Base-by-base conservation (phyloP, 257 asterid species). In the Gentiana straminea region DNA sequence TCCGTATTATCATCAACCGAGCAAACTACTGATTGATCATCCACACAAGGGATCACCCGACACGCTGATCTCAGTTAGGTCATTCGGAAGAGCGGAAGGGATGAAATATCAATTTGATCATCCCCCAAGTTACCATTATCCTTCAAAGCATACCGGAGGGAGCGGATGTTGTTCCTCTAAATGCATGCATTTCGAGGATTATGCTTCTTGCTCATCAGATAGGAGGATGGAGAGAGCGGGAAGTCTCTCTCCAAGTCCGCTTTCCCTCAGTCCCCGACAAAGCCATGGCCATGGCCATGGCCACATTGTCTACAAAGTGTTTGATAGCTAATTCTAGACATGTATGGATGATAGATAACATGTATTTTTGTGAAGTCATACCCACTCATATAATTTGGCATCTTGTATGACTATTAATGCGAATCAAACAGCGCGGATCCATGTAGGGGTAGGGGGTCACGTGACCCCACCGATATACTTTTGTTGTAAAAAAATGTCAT, bases 81-180 rank as follows among this genome's bases (percentile, higher is more conserved):
- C 86, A 0, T 78, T 73, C 5, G 78, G 78, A 9, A 68, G 95
- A 39, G 58, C 57, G 0, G 88, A 81, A 33, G 84, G 84, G 0
- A 54, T 52, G 8, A 73, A 77, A 56, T 79, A 63, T 63, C 91
- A 78, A 53, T 33, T 52, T 33, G 95, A 86, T 49, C 70, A 73
- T 35, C 35, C 59, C 2, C 64, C 81, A 36, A 46, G 63, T 10
- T 56, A 61, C 37, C 70, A 62, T 24, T 67, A 69, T 33, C 46
- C 69, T 7, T 36, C 69, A 0, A 77, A 76, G 70, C 82, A 68
- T 49, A 70, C 51, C 43, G 73, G 84, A 54, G 84, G 81, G 13
- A 58, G 54, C 15, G 79, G 70, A 8, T 68, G 61, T 65, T 75
- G 75, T 39, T 15, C 51, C 36, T 15, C 51, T 57, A 71, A 60